Conservation (phyloP, 73 alveolate genomes). For the Uronychia binucleata region DNA sequence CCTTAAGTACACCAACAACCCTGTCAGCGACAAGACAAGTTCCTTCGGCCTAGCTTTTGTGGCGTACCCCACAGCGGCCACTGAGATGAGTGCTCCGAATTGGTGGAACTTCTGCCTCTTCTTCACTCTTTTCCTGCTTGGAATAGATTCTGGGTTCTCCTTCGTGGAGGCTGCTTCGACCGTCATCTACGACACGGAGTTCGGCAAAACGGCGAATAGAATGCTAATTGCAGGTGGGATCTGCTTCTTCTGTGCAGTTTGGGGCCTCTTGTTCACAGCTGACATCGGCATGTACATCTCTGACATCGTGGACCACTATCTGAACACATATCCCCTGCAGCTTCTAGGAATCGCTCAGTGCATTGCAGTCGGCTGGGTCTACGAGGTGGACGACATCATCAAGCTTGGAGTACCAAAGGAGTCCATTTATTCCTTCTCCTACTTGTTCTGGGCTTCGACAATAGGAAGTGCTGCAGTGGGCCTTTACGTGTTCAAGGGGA, state of each 20-base stretch:
- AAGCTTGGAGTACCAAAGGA: neutral
- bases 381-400: neutral
- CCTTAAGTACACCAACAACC: neutral
- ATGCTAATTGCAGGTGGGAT: conserved; percentile 9
- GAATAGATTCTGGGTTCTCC: conserved; percentile 6
- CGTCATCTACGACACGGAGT: conserved; percentile 4
- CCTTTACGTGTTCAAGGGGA: neutral
- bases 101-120: neutral
- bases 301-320: conserved; percentile 20
- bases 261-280: neutral
- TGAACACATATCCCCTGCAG: neutral
- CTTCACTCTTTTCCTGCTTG: neutral
- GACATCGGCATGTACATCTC: neutral
- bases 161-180: conserved; percentile 7
- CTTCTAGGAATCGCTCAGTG: conserved; percentile 13
- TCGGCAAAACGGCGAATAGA: neutral
- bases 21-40: neutral
- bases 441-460: neutral
- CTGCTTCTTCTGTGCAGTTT: neutral
- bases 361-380: conserved; percentile 14
- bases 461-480: neutral
- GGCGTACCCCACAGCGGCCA: conserved; percentile 1
- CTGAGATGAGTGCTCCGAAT: neutral
- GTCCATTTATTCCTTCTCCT: neutral
- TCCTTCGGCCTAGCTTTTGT: conserved; percentile 2